Evolutionary conservation across 371 early-diverging fungal genomes (phyloP).

Genomic region (Nematocida homosporus): DNA sequence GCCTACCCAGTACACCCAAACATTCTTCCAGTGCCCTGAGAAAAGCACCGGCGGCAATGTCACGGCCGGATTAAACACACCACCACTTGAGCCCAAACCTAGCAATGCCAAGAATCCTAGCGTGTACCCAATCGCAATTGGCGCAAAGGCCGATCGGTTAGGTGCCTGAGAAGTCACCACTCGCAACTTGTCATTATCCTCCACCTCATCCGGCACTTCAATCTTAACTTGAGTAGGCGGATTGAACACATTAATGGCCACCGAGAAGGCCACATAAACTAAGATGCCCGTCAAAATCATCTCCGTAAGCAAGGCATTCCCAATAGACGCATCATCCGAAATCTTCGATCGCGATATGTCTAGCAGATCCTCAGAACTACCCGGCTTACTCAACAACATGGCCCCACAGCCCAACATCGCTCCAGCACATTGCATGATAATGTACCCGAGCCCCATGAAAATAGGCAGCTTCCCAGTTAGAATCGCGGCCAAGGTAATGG

Average conservation of each 20-base stretch:
- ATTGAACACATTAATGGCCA: constrained; percentile 73
- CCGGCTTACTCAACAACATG: constrained; percentile 70
- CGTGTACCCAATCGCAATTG: constrained; percentile 68
- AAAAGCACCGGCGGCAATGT: constrained; percentile 70
- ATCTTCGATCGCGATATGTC: constrained; percentile 58
- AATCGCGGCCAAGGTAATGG: constrained; percentile 73
- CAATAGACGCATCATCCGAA: constrained; percentile 53
- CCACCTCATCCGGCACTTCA: constrained; percentile 66
- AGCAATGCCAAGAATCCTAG: constrained; percentile 72
- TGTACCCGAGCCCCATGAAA: constrained; percentile 70
- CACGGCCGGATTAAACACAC: constrained; percentile 74
- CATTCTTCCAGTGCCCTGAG: constrained; percentile 69
- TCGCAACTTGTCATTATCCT: constrained; percentile 64
- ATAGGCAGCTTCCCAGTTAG: constrained; percentile 70
- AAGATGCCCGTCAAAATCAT: constrained; percentile 71
- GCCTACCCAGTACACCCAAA: constrained; percentile 71
- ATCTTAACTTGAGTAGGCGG: constrained; percentile 55
- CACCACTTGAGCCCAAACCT: constrained; percentile 71
- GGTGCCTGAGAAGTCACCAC: constrained; percentile 53
- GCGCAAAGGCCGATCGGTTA: constrained; percentile 66
- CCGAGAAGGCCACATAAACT: constrained; percentile 74
- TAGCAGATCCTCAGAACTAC: constrained; percentile 53
- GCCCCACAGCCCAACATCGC: constrained; percentile 70
- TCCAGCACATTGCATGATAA: constrained; percentile 70
- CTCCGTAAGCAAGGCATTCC: constrained; percentile 68